Conservation (phyloP, 1,284 basidiomycete species). For the Sutorius eximius region DNA sequence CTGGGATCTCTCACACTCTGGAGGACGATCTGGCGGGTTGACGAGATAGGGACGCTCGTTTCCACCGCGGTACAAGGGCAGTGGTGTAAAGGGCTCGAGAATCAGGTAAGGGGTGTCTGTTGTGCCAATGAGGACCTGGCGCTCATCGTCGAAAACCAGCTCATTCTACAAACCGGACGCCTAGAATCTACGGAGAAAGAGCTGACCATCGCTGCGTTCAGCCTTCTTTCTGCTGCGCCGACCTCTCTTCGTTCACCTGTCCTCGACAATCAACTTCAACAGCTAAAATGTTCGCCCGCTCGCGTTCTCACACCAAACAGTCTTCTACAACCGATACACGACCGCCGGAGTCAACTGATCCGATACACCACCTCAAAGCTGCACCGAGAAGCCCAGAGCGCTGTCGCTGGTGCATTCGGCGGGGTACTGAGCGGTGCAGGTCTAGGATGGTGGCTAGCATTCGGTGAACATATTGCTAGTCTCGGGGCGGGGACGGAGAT, state of each 20-base stretch:
- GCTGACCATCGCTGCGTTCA: constrained; percentile 46
- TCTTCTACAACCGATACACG: constrained; percentile 56
- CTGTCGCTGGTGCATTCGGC: constrained; percentile 54
- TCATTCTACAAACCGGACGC: constrained; percentile 69
- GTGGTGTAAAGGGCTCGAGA: constrained; percentile 70
- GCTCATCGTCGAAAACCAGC: constrained; percentile 39
- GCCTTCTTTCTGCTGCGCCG: constrained; percentile 38
- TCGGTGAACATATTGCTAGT: constrained; percentile 41
- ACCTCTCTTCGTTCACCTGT: constrained; percentile 58
- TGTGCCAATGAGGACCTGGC: neutral
- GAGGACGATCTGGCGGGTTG: constrained; percentile 64
- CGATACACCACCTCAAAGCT: constrained; percentile 59
- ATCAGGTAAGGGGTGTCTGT: constrained; percentile 47
- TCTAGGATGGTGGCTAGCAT: constrained; percentile 51
- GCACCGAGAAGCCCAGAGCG: constrained; percentile 66
- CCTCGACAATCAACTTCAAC: constrained; percentile 66
- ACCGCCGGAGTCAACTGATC: constrained; percentile 59
- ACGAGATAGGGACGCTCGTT: constrained; percentile 68
- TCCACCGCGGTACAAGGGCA: constrained; percentile 49
- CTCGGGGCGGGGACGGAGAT: constrained; percentile 46
- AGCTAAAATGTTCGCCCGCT: constrained; percentile 49
- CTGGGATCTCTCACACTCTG: constrained; percentile 66
- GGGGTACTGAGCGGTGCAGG: constrained; percentile 42
- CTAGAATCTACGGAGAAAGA: constrained; percentile 55
- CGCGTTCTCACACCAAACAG: constrained; percentile 50